phyloP scores from a whole-genome alignment of 768 basidiomycete genomes.

The Phaffia tasmanica region DNA sequence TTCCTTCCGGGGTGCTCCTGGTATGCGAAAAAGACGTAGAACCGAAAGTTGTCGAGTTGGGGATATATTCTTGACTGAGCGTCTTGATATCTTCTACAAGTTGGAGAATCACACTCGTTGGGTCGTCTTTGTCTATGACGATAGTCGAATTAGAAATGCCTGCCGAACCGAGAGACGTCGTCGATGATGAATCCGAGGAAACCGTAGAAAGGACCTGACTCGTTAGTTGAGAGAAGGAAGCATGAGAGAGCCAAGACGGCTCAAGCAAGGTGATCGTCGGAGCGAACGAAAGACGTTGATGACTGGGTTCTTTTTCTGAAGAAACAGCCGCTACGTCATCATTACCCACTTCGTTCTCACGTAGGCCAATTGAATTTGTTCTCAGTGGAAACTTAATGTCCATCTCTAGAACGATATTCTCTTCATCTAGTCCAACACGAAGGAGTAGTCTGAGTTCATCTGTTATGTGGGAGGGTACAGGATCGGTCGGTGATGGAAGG shows the following conservation, averaged over 20 bases:
- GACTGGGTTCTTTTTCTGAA: neutral
- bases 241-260: conserved; percentile 5
- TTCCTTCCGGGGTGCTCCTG: too few species aligned
- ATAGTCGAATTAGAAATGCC: too few species aligned
- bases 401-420: neutral
- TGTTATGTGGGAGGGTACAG: neutral
- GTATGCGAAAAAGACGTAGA: neutral
- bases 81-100: conserved; percentile 7
- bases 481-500: neutral
- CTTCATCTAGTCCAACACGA: neutral
- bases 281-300: neutral
- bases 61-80: conserved; percentile 4
- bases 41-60: neutral
- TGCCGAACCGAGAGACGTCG: too few species aligned
- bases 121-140: neutral
- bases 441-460: neutral
- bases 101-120: conserved; percentile 4
- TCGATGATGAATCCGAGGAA: neutral
- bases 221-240: neutral
- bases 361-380: neutral
- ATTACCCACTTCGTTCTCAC: too few species aligned
- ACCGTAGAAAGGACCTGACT: neutral
- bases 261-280: conserved; percentile 6
- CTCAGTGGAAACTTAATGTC: conserved; percentile 2
- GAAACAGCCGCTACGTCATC: too few species aligned